Percentiles rank a stretch among this genome's conserved stretches.
Conservation (phyloP, 202 grass and related monocot genomes). For the Schoenoplectus triqueter region DNA sequence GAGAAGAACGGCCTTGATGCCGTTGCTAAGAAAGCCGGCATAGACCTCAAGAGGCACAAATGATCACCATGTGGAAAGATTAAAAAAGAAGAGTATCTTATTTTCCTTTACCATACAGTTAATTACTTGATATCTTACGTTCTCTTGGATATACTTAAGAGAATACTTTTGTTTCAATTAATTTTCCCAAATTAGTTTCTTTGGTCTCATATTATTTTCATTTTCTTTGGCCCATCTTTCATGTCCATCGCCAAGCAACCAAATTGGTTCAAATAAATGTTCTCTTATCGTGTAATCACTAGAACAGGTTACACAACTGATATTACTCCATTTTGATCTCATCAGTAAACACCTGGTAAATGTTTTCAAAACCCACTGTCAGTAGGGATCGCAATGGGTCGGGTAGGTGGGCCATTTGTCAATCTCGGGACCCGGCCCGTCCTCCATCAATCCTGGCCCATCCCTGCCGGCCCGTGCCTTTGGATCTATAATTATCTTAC, state of each 20-base stretch:
- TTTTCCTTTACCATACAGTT: not conserved
- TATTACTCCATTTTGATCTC: not conserved
- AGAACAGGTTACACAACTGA: not conserved
- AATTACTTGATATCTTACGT: constrained; percentile 6
- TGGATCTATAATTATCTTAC: too few relatives aligned
- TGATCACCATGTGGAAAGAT: not conserved
- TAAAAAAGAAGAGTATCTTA: not conserved
- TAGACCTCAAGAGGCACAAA: constrained; percentile 70
- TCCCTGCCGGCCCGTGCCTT: too few relatives aligned
- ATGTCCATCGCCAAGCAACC: not conserved
- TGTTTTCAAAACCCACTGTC: not conserved
- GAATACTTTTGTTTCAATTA: not conserved
- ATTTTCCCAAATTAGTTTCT: not conserved
- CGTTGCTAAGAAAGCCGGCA: constrained; percentile 77
- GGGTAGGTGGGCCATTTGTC: too few relatives aligned
- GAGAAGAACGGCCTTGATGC: constrained; percentile 91
- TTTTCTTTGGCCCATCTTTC: not conserved
- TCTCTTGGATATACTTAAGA: not conserved
- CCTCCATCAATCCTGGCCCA: too few relatives aligned
- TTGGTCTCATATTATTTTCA: not conserved
- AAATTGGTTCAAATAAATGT: not conserved
- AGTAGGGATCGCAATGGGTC: too few relatives aligned
- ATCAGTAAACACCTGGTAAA: not conserved
- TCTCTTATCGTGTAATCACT: too few relatives aligned
- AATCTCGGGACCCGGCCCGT: too few relatives aligned